Percentiles rank a stretch among this genome's conserved stretches.
Conservation (phyloP, 139 green algal genomes). For the Tetraselmis chui region DNA sequence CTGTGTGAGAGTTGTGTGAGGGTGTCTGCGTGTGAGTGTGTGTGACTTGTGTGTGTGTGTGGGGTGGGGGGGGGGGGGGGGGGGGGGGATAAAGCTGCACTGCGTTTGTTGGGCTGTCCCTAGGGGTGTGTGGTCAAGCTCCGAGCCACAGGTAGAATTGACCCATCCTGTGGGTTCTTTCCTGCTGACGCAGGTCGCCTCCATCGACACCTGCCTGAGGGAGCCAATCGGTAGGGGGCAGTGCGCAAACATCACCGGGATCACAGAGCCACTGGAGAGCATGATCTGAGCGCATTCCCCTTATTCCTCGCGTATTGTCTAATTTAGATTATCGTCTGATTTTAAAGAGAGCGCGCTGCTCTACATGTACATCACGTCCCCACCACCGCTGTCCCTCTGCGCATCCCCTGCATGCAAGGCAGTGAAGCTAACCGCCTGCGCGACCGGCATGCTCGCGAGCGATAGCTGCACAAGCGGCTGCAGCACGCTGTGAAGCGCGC, state of each 20-base stretch:
- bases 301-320: too few species aligned
- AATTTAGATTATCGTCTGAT: too few species aligned
- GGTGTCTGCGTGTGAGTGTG: too few species aligned
- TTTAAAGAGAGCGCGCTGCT: too few species aligned
- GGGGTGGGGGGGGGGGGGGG: too few species aligned
- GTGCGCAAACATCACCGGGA: conserved; percentile 46
- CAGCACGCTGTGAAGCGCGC: background rate
- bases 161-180: background rate
- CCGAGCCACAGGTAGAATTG: background rate
- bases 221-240: conserved; percentile 58
- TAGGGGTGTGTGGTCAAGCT: background rate
- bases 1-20: background rate
- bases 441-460: background rate
- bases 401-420: background rate
- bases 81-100: too few species aligned
- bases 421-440: background rate
- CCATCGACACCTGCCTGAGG: conserved; percentile 68
- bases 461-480: background rate
- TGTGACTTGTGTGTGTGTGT: too few species aligned
- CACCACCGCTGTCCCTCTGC: background rate
- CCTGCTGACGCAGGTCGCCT: conserved; percentile 39
- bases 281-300: background rate
- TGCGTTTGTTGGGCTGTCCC: background rate
- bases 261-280: background rate
- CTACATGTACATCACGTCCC: background rate